Evolutionary conservation across 805 yeast species (phyloP).

Genomic region (Candida easanensis): DNA sequence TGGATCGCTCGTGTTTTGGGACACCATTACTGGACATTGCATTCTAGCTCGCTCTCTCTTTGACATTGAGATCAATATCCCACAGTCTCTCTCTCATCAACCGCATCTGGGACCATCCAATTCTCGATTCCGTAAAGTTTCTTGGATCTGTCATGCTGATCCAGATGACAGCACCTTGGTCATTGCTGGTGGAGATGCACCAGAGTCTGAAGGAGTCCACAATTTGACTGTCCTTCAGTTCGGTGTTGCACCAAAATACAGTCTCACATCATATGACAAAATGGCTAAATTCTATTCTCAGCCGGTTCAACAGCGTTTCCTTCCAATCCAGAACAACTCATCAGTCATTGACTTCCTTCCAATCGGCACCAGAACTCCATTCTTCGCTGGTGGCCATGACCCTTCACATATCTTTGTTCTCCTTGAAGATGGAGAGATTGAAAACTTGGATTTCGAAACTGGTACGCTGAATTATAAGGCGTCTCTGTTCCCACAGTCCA

Average conservation of each 20-base stretch:
- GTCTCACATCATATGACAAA: conserved; percentile 77
- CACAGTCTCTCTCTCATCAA: conserved; percentile 29
- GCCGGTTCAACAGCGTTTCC: conserved; percentile 51
- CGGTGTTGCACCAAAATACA: conserved; percentile 75
- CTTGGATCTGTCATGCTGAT: conserved; percentile 78
- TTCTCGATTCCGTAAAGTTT: conserved; percentile 45
- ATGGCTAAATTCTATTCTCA: conserved; percentile 75
- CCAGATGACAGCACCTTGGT: conserved; percentile 78
- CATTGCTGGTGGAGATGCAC: conserved; percentile 63
- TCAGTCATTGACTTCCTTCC: conserved; percentile 47
- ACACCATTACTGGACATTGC: conserved; percentile 69
- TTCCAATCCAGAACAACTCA: conserved; percentile 50
- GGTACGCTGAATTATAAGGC: conserved; percentile 53
- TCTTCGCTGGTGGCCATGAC: conserved; percentile 75
- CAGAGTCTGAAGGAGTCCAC: conserved; percentile 39
- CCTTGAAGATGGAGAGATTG: conserved; percentile 62
- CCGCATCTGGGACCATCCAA: conserved; percentile 26
- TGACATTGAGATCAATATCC: conserved; percentile 62
- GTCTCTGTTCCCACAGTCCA: conserved; percentile 71
- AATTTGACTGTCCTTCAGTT: conserved; percentile 62
- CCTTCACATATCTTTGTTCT: conserved; percentile 63
- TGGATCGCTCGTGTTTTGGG: conserved; percentile 91
- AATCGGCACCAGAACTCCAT: conserved; percentile 64
- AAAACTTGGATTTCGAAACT: conserved; percentile 55
- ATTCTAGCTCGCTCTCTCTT: conserved; percentile 71